A percentile compares a stretch with the other conserved stretches of the same genome.
Evolutionary conservation across 2,329 filamentous ascomycete species (phyloP).

Genomic region (Paracorniculantispora psalliotae): DNA sequence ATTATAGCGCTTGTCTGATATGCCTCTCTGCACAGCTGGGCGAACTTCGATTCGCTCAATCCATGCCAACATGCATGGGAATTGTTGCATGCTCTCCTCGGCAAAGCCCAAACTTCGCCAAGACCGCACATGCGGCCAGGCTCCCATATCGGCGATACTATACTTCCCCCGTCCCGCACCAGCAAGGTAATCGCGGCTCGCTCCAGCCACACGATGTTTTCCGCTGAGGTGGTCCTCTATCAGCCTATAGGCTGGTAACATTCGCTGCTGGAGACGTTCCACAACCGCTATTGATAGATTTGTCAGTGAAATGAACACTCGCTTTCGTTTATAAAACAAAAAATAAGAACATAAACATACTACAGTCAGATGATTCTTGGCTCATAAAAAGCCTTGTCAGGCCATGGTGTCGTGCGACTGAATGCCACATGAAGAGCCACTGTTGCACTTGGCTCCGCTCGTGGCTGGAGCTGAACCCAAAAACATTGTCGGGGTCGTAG

Average conservation of each 20-base stretch:
- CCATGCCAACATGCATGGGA: neutral
- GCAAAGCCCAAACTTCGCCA: neutral
- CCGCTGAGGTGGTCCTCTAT: neutral
- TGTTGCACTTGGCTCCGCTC: neutral
- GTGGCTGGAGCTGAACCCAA: neutral
- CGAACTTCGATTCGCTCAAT: neutral
- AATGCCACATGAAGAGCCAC: neutral
- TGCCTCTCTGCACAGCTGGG: neutral
- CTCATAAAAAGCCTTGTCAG: neutral
- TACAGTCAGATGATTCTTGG: neutral
- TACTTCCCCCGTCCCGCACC: neutral
- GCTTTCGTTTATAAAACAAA: too few species aligned
- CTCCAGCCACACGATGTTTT: neutral
- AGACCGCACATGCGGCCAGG: neutral
- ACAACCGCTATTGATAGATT: neutral
- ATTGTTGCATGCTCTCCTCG: neutral
- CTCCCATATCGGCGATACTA: neutral
- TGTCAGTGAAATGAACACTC: neutral
- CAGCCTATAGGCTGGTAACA: neutral
- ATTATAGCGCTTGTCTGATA: neutral
- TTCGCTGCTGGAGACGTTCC: neutral
- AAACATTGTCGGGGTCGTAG: neutral
- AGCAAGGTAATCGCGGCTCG: neutral
- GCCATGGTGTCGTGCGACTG: neutral
- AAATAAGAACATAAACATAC: too few species aligned